phyloP scores from a whole-genome alignment of 1,139 yeast species.

The Yamadazyma taylorii region DNA sequence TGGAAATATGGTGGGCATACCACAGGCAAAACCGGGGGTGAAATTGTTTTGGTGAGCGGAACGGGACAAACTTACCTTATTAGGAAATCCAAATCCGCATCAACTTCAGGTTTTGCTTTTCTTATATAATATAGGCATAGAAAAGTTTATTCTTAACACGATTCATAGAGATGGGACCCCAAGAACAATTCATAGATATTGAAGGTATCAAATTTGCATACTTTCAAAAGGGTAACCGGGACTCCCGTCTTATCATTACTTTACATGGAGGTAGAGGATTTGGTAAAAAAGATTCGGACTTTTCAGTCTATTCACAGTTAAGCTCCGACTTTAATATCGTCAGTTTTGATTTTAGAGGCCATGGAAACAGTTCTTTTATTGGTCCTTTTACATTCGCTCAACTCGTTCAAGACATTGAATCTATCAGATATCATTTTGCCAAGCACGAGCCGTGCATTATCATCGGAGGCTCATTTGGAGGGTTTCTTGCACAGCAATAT shows the following conservation, averaged over 20 bases:
- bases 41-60: too few relatives aligned
- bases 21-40: too few relatives aligned
- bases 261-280: slow-evolving; percentile 2
- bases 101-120: too few relatives aligned
- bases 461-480: slow-evolving; percentile 2
- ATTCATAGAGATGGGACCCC: too few relatives aligned
- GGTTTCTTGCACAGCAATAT: slow-evolving; percentile 2
- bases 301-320: background rate
- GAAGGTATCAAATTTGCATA: background rate
- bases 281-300: background rate
- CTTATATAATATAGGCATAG: too few relatives aligned
- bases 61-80: too few relatives aligned
- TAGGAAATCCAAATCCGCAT: too few relatives aligned
- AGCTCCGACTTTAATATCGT: background rate
- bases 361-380: slow-evolving; percentile 1
- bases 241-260: background rate
- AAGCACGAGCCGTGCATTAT: background rate
- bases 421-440: background rate
- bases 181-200: background rate
- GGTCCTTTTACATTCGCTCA: slow-evolving; percentile 1
- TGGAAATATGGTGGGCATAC: too few relatives aligned
- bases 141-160: too few relatives aligned
- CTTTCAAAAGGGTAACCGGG: background rate
- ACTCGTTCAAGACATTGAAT: background rate
- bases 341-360: slow-evolving; percentile 2